Conservation (phyloP, 371 early-diverging fungal genomes). For the Mortierella sp. region DNA sequence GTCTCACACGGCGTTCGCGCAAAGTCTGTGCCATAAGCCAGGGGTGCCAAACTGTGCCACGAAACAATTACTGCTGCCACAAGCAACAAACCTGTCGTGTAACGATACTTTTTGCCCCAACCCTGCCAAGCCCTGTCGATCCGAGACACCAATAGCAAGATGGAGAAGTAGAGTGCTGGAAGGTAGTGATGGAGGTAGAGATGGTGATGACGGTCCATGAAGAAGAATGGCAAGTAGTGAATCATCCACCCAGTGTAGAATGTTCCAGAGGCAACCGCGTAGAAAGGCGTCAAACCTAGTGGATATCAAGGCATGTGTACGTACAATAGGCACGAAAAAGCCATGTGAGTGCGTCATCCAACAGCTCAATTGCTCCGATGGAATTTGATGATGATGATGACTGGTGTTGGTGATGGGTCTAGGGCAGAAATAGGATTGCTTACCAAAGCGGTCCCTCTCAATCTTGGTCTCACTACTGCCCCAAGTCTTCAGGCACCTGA, state of each 20-base stretch:
- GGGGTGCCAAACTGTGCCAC: slow-evolving; percentile 74
- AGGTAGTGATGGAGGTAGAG: slow-evolving; percentile 97
- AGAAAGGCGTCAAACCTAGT: slow-evolving; percentile 53
- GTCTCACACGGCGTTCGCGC: slow-evolving; percentile 19
- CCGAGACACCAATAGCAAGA: slow-evolving; percentile 76
- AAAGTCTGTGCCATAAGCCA: slow-evolving; percentile 69
- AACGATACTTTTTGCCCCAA: slow-evolving; percentile 16
- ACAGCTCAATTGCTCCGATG: too few relatives aligned
- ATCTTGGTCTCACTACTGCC: slow-evolving; percentile 65
- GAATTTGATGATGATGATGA: too few relatives aligned
- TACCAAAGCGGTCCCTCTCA: slow-evolving; percentile 30
- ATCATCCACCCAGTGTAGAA: slow-evolving; percentile 85
- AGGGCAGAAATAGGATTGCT: not conserved
- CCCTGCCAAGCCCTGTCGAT: slow-evolving; percentile 61
- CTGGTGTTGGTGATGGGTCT: too few relatives aligned
- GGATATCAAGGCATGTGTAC: too few relatives aligned
- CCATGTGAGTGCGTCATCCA: too few relatives aligned
- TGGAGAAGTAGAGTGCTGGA: slow-evolving; percentile 87
- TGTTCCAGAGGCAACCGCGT: slow-evolving; percentile 77
- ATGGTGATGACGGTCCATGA: slow-evolving; percentile 83
- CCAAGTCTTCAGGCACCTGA: slow-evolving; percentile 61
- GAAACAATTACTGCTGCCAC: slow-evolving; percentile 57
- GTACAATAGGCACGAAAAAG: too few relatives aligned
- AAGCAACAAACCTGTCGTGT: slow-evolving; percentile 34
- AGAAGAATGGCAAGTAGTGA: slow-evolving; percentile 95